These are phyloP conservation scores for Sideroxylon spinosum DNA, from an alignment of 179 eudicot species.

Conservation along the genomic window DNA sequence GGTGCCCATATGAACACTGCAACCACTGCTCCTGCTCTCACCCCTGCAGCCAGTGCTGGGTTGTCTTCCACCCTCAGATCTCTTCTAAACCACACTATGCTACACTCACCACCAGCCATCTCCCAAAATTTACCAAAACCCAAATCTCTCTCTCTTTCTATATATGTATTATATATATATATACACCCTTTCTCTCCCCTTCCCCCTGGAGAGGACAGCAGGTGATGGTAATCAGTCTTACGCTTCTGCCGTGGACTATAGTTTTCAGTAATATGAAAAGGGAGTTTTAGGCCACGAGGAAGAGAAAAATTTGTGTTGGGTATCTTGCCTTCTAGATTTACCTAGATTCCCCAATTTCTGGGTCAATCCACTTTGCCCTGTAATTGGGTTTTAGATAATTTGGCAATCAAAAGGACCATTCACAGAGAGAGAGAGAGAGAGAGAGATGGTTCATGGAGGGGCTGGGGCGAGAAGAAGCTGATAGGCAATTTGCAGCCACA, in stretches of 20 bases:
- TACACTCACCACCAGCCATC: conserved; percentile 52
- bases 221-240: too few species aligned
- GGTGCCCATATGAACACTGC: conserved; percentile 90
- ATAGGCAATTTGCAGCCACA: conserved; percentile 65
- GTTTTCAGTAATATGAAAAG: neutral
- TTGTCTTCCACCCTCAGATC: conserved; percentile 94
- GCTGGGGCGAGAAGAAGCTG: conserved; percentile 19
- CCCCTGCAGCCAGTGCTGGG: conserved; percentile 86
- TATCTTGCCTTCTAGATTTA: neutral
- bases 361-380: conserved; percentile 13
- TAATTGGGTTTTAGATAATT: neutral
- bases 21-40: conserved; percentile 70
- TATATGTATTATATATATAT: too few species aligned
- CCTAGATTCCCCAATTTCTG: conserved; percentile 1
- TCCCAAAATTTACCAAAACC: conserved; percentile 12
- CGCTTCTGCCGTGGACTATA: neutral
- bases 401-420: conserved; percentile 4
- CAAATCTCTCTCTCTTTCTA: neutral
- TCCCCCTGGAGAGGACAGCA: too few species aligned
- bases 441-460: conserved; percentile 12
- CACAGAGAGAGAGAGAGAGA: too few species aligned
- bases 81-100: conserved; percentile 97
- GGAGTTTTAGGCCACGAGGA: conserved; percentile 6
- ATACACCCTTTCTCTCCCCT: too few species aligned
- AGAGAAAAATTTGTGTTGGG: neutral